Evolutionary conservation across 768 basidiomycete genomes (phyloP).

Genomic region (Inosperma sp.): DNA sequence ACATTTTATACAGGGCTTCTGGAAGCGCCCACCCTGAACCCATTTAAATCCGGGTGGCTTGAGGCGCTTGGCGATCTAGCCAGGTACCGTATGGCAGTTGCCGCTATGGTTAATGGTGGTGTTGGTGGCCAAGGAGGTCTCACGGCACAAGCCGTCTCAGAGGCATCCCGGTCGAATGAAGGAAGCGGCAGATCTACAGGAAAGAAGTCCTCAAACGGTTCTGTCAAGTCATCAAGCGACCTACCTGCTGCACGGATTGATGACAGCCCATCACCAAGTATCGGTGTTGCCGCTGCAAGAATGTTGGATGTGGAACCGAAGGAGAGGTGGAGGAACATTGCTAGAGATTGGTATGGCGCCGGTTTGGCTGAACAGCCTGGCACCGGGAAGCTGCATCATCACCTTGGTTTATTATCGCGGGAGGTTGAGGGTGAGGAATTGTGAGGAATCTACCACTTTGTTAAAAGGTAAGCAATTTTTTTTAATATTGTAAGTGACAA

Average conservation of each 20-base stretch:
- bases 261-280: slow-evolving; percentile 49
- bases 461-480: slow-evolving; percentile 66
- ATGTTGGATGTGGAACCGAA: slow-evolving; percentile 84
- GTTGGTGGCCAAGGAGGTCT: slow-evolving; percentile 39
- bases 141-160: slow-evolving; percentile 49
- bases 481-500: not conserved
- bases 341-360: slow-evolving; percentile 87
- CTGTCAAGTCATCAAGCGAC: slow-evolving; percentile 48
- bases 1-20: slow-evolving; percentile 86
- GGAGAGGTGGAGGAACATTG: slow-evolving; percentile 86
- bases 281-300: slow-evolving; percentile 80
- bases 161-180: slow-evolving; percentile 23
- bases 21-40: slow-evolving; percentile 67
- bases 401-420: slow-evolving; percentile 81
- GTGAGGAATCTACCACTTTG: slow-evolving; percentile 86
- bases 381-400: slow-evolving; percentile 92
- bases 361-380: slow-evolving; percentile 89
- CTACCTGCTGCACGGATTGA: slow-evolving; percentile 53
- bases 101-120: slow-evolving; percentile 64
- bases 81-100: slow-evolving; percentile 89
- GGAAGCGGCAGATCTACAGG: slow-evolving; percentile 44
- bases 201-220: slow-evolving; percentile 18
- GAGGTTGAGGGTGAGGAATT: slow-evolving; percentile 82
- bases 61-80: slow-evolving; percentile 97
- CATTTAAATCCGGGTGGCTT: slow-evolving; percentile 83